Base-by-base conservation (phyloP, 108 stramenopile genomes). In the Cylindrotheca fusiformis region DNA sequence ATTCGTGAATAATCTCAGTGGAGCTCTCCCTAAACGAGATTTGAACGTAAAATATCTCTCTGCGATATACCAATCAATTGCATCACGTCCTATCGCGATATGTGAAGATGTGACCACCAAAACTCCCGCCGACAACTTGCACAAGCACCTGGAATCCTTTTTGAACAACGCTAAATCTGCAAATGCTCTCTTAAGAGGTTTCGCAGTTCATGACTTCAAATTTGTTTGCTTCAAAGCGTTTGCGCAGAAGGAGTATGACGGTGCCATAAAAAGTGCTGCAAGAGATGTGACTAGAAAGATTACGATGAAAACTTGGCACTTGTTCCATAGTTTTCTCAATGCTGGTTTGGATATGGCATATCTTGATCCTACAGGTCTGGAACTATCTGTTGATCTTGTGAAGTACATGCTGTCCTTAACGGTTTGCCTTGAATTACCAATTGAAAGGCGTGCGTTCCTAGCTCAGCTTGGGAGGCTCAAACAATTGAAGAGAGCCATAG, bases 1-100 rank as follows among this genome's bases (percentile, higher is more conserved):
- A 60, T 99, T 99, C 68, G 53, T 95, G 24, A 85, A 70, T 23
- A 99, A 97, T 68, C 56, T 96, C 30, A 74, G 89, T 44, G 88
- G 90, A 18, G 80, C 76, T 14, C 80, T 76, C 27, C 78, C 86
- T 25, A 72, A 80, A 5, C 80, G 77, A 1, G 75, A 78, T 29
- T 73, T 96, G 23, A 60, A 57, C 22, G 68, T 68, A 32, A 82
- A 88, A 50, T 94, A 95, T 52, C 69, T 96, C 10, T 75, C 68
- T n/a, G 49, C 56, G 6, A 79, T 93, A 14, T 96, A 92, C 62
- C 90, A 91, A 41, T 78, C 82, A 4, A 90, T 96, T 32, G 85
- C 87, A 59, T 49, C 71, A 18, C 66, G 80, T 59, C 84, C 86
- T 0, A 94, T 95, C 29, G 76, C 71, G 53, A 51, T 85, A 17